A percentile compares a stretch with the other conserved stretches of the same genome.
Evolutionary conservation across 345 rosid genomes (phyloP).

Genomic region (Nasturtium officinale): DNA sequence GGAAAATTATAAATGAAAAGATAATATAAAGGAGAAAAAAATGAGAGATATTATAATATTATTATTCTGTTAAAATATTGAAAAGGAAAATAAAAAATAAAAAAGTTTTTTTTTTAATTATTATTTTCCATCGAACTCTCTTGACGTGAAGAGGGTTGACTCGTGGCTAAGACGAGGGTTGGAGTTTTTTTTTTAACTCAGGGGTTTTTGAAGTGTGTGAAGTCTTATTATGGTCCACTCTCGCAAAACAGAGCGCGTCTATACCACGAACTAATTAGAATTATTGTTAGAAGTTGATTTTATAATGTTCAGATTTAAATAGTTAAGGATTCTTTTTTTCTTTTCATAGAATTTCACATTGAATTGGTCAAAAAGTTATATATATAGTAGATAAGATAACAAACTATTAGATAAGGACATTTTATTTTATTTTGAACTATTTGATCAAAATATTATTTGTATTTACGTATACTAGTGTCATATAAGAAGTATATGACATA

Average conservation of each 20-base stretch:
- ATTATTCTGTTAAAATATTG: conserved; percentile 27
- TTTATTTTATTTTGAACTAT: too few species aligned
- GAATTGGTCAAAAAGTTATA: background rate
- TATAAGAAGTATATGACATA: too few species aligned
- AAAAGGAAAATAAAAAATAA: conserved; percentile 4
- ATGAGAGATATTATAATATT: conserved; percentile 24
- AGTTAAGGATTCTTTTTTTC: background rate
- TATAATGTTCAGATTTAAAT: background rate
- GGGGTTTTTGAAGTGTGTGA: conserved; percentile 2
- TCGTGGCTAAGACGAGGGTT: conserved; percentile 23
- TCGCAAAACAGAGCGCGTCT: background rate
- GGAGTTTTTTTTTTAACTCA: conserved; percentile 1
- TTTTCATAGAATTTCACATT: background rate
- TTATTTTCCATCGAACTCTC: conserved; percentile 6
- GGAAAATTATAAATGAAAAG: conserved; percentile 38
- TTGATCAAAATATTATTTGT: too few species aligned
- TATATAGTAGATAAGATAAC: background rate
- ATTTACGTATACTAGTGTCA: background rate
- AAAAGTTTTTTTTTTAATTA: background rate
- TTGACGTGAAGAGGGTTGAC: conserved; percentile 36
- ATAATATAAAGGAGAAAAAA: conserved; percentile 15
- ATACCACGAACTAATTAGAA: background rate
- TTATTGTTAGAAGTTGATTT: background rate
- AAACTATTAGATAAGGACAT: too few species aligned
- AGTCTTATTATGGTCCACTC: conserved; percentile 1